phyloP scores from a whole-genome alignment of 2,329 filamentous ascomycete genomes.

The Colletotrichum phormii region DNA sequence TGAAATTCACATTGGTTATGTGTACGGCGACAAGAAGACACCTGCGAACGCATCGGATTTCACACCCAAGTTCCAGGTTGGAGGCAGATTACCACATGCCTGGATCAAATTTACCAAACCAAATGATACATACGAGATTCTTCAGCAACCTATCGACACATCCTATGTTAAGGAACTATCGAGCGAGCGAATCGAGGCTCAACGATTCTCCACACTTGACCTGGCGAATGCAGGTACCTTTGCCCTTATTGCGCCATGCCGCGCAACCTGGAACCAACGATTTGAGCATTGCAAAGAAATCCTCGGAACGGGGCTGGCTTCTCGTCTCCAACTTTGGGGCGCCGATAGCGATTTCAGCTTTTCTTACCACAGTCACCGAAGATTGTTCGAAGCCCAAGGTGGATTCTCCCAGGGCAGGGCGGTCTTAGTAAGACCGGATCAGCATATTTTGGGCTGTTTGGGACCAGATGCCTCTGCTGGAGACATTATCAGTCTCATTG shows the following conservation, averaged over 20 bases:
- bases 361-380: not conserved
- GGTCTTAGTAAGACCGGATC: slow-evolving; percentile 51
- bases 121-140: not conserved
- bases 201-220: slow-evolving; percentile 50
- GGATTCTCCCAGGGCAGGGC: slow-evolving; percentile 42
- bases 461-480: not conserved
- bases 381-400: slow-evolving; percentile 38
- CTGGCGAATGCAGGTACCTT: slow-evolving; percentile 39
- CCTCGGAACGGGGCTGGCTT: not conserved
- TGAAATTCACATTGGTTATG: slow-evolving; percentile 56
- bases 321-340: not conserved
- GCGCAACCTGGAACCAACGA: not conserved
- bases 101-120: slow-evolving; percentile 45
- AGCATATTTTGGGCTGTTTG: slow-evolving; percentile 46
- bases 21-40: slow-evolving; percentile 49
- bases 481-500: not conserved
- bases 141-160: slow-evolving; percentile 43
- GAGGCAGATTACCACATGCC: slow-evolving; percentile 54
- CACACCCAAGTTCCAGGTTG: slow-evolving; percentile 48
- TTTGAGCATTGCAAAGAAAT: not conserved
- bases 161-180: slow-evolving; percentile 50
- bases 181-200: slow-evolving; percentile 39
- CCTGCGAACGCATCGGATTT: slow-evolving; percentile 52
- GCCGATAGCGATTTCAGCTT: slow-evolving; percentile 12
- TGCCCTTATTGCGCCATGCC: slow-evolving; percentile 1